Conservation (phyloP, 108 stramenopile genomes). For the Bacterosira constricta region DNA sequence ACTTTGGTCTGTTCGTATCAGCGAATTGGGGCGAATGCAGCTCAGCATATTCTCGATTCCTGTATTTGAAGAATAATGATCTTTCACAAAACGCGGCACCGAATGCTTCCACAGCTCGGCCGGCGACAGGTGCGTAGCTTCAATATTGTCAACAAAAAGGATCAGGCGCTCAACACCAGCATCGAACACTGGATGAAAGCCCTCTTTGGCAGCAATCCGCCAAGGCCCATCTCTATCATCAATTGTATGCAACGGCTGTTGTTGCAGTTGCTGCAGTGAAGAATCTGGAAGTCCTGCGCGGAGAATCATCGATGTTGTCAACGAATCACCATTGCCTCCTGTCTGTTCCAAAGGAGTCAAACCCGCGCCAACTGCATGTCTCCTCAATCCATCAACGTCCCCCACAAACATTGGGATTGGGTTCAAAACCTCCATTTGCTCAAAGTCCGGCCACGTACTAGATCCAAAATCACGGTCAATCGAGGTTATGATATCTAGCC, state of each 20-base stretch:
- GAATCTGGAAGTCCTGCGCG: constrained; percentile 27
- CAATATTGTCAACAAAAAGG: constrained; percentile 3
- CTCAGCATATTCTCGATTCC: constrained; percentile 30
- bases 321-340: constrained; percentile 14
- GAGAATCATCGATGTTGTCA: constrained; percentile 14
- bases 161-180: constrained; percentile 52
- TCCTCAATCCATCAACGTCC: constrained; percentile 26
- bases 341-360: constrained; percentile 24
- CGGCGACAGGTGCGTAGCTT: not conserved
- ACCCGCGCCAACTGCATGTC: constrained; percentile 40
- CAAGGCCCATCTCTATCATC: constrained; percentile 9
- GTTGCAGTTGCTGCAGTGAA: not conserved
- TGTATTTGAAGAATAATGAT: constrained; percentile 34
- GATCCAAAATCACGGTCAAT: constrained; percentile 80
- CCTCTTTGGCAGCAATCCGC: constrained; percentile 10
- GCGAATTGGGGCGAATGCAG: constrained; percentile 5
- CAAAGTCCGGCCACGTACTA: constrained; percentile 61
- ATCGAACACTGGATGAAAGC: constrained; percentile 49
- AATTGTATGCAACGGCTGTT: not conserved
- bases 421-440: constrained; percentile 54
- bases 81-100: constrained; percentile 21
- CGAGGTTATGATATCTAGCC: constrained; percentile 66
- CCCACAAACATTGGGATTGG: constrained; percentile 61
- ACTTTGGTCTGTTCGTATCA: not conserved
- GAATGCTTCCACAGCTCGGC: constrained; percentile 26